Percentiles rank a stretch among this genome's conserved stretches.
phyloP scores from a whole-genome alignment of 192 early-diverging fungal species.

The Piromyces finnis region DNA sequence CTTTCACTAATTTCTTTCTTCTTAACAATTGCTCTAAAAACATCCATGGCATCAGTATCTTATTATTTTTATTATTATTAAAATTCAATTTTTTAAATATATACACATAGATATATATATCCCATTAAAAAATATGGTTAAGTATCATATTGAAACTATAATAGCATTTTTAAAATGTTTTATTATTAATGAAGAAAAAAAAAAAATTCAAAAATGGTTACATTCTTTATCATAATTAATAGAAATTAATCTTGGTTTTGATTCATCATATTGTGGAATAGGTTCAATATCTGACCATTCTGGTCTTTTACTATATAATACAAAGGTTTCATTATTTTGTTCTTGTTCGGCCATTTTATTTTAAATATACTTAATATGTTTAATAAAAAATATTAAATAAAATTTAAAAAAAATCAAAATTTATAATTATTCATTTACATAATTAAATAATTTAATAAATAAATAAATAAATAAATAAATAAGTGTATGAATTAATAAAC shows the following conservation, averaged over 20 bases:
- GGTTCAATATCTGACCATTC: constrained; percentile 51
- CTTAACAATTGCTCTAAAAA: constrained; percentile 61
- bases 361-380: too few relatives aligned
- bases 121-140: not conserved
- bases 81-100: not conserved
- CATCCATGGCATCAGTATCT: constrained; percentile 66
- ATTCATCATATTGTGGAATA: constrained; percentile 59
- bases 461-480: too few relatives aligned
- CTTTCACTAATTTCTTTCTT: constrained; percentile 58
- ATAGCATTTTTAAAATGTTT: too few relatives aligned
- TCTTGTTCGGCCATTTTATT: not conserved
- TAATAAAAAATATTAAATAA: too few relatives aligned
- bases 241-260: constrained; percentile 49
- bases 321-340: not conserved
- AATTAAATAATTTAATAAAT: too few relatives aligned
- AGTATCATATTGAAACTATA: too few relatives aligned
- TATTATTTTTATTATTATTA: not conserved
- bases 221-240: constrained; percentile 65
- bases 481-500: too few relatives aligned
- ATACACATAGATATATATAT: not conserved
- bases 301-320: constrained; percentile 3
- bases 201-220: too few relatives aligned
- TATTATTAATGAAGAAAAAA: too few relatives aligned
- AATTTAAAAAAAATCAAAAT: too few relatives aligned
- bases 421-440: too few relatives aligned